Conservation (phyloP, 2,329 filamentous ascomycete species). For the Pseudocercospora pini-densiflorae region DNA sequence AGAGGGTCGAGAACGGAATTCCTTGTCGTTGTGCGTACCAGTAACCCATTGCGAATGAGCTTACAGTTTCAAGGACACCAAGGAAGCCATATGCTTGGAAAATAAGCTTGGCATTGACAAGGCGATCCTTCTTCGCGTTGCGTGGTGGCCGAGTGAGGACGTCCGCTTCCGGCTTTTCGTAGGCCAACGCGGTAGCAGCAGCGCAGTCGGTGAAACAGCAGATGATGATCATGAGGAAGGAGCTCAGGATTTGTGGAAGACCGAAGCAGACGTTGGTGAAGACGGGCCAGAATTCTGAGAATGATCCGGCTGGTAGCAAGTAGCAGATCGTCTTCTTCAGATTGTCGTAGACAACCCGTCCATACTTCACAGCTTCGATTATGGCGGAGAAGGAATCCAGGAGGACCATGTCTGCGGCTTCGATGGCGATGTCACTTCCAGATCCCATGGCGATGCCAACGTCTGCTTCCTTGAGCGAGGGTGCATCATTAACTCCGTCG, state of each 20-base stretch:
- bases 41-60: constrained; percentile 52
- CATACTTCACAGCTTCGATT: constrained; percentile 73
- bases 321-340: constrained; percentile 79
- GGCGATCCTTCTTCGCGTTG: constrained; percentile 68
- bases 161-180: constrained; percentile 77
- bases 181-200: constrained; percentile 73
- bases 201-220: constrained; percentile 76
- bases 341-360: constrained; percentile 78
- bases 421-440: constrained; percentile 65
- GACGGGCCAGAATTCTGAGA: constrained; percentile 76
- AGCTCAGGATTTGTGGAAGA: constrained; percentile 72
- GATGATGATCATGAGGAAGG: constrained; percentile 68
- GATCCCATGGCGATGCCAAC: constrained; percentile 63
- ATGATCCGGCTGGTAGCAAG: constrained; percentile 73
- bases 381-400: constrained; percentile 73
- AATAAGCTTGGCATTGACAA: constrained; percentile 75
- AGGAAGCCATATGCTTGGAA: constrained; percentile 74
- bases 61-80: constrained; percentile 57
- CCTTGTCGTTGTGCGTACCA: constrained; percentile 56
- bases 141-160: constrained; percentile 72
- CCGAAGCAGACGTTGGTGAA: constrained; percentile 74
- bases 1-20: constrained; percentile 68
- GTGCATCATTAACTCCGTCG: constrained; percentile 57
- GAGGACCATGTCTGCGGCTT: constrained; percentile 66
- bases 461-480: constrained; percentile 61